These are phyloP conservation scores for Xylariaceae sp. DNA, from an alignment of 2,329 filamentous ascomycete species.

Conservation along the genomic window DNA sequence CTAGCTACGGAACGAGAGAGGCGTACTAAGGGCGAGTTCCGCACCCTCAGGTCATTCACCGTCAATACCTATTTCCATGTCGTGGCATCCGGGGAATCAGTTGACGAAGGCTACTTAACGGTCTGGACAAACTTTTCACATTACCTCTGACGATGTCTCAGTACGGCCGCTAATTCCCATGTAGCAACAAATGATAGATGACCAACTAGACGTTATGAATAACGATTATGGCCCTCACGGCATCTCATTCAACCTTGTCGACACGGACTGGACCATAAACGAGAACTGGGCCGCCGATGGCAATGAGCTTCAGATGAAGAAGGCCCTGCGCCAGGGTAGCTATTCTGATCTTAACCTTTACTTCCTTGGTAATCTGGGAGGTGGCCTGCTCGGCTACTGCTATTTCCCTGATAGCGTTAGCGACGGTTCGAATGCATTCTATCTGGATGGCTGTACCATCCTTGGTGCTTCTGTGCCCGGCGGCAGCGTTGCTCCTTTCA, in stretches of 20 bases:
- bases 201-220: conserved; percentile 52
- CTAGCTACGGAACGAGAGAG: conserved; percentile 30
- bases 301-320: conserved; percentile 48
- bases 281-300: conserved; percentile 47
- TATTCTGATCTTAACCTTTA: conserved; percentile 52
- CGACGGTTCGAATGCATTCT: conserved; percentile 38
- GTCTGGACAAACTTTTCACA: conserved; percentile 30
- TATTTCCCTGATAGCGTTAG: conserved; percentile 46
- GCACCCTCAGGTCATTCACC: conserved; percentile 31
- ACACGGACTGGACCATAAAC: conserved; percentile 51
- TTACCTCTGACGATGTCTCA: neutral
- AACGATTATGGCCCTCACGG: conserved; percentile 46
- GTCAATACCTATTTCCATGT: conserved; percentile 46
- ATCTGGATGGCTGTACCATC: conserved; percentile 40
- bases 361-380: conserved; percentile 43
- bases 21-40: conserved; percentile 25
- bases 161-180: conserved; percentile 13
- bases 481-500: conserved; percentile 31
- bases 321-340: conserved; percentile 47
- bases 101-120: conserved; percentile 41
- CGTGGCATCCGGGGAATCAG: conserved; percentile 36
- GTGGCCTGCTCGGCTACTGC: conserved; percentile 48
- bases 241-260: conserved; percentile 48
- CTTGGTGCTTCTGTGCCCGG: conserved; percentile 32
- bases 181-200: conserved; percentile 40